Evolutionary conservation across 352 stramenopile species (phyloP), one percentile per base, ranked within the genome.

Genomic region (Blastocystis sp.): DNA sequence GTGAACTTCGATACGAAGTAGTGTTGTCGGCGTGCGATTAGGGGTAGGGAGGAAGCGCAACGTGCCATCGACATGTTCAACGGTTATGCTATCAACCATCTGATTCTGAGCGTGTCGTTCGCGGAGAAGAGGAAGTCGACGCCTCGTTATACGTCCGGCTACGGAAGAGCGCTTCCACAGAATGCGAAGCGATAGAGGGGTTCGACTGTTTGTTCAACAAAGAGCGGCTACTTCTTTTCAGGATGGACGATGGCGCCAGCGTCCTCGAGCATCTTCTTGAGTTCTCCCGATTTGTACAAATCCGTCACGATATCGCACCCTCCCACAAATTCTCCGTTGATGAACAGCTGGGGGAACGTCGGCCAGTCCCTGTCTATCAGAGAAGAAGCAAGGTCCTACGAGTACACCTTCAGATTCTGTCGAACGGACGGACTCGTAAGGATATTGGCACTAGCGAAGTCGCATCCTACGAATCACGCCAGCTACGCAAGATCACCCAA

Each of bases 391-490:
- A 67, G 1, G 4, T 94, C 93, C 90, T 93, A 96, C 94, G 94
- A 96, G 92, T 95, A 96, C 85, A 95, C 93, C 93, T 96, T 96
- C 91, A 96, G 93, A 88, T 94, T 94, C 65, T 96, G 93, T 24
- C 94, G 94, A 89, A 96, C 96, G 91, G 96, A 94, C 16, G 93
- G 93, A 91, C 96, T 94, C 91, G 95, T 94, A 31, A 96, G 91
- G 71, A 96, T 94, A 91, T 96, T 96, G 71, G 96, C 94, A 80
- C 94, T 96, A 91, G 96, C 94, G 92, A 96, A 96, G 90, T 94
- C 95, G 91, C 96, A 92, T 90, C 94, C 94, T 90, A 62, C 69
- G 31, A 12, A 62, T 37, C 9, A 89, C 26, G n/a, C 1, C 21
- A 67, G 50, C 6, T 31, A 1, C 24, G 37, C 13, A n/a, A 76